Evolutionary conservation across 1,284 basidiomycete genomes (phyloP), one percentile per base, ranked within the genome.

Genomic region (Moniliella sp.): DNA sequence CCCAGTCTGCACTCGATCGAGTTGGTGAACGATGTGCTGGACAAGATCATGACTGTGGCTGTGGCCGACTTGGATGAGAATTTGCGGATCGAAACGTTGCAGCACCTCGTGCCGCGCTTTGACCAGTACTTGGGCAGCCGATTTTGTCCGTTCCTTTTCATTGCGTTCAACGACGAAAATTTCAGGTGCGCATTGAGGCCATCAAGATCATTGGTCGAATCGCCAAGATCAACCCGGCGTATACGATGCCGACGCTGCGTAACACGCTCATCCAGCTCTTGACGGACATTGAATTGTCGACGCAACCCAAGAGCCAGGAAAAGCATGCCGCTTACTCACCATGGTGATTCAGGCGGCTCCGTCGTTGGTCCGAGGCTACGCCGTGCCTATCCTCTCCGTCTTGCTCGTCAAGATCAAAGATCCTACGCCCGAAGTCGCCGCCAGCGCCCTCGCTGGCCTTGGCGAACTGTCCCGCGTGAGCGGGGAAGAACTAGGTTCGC

Each of bases 121-220:
- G 91, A 99, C 57, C 80, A 84, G 42, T 88, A 99, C 57, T 70
- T 99, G n/a, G 82, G 1, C 91, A 97, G 62, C 88, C 0, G 91
- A 97, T 62, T 91, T 94, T 52, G 84, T 99, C 7, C 75, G 86
- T 7, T 88, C 82, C n/a, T 99, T 11, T 97, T 97, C 63, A 84
- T 97, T 43, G 93, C 88, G 0, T 69, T 97, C 36, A 97, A 97
- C 56, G 91, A 99, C 51, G 91, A 97, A 56, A 77, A 79, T 94
- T 91, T 62, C 76, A 77, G 32, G 94, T 93, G 53, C 74, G 91
- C 12, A 74, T 84, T 29, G 75, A 78, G 8, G 88, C 88, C 3
- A 83, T 97, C 29, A 67, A 67, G 15, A 71, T 97, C 43, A 93
- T 99, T 45, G 91, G 91, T 2, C 75, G 91, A 16, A 70, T 99